Percentiles rank a stretch among this genome's conserved stretches.
phyloP scores from a whole-genome alignment of 176 grass and related monocot genomes.

The Juncus effusus region DNA sequence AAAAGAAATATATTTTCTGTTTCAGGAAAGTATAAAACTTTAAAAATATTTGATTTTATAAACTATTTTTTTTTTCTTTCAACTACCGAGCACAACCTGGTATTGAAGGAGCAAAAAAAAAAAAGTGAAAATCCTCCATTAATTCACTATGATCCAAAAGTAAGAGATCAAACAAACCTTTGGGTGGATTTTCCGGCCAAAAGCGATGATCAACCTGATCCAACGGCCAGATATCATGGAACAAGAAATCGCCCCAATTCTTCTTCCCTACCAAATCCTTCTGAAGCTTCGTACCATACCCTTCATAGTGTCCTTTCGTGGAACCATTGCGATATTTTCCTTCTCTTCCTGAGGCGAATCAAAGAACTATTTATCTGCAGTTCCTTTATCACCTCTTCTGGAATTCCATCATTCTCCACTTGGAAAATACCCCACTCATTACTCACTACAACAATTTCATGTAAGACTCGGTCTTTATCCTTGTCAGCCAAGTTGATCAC shows the following conservation, averaged over 20 bases:
- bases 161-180: slow-evolving; percentile 16
- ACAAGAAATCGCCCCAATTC: slow-evolving; percentile 79
- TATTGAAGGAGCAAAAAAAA: too few relatives aligned
- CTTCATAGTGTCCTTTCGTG: slow-evolving; percentile 40
- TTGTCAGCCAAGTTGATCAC: slow-evolving; percentile 49
- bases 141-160: too few relatives aligned
- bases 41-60: too few relatives aligned
- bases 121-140: too few relatives aligned
- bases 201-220: slow-evolving; percentile 32
- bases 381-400: slow-evolving; percentile 26
- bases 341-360: slow-evolving; percentile 64
- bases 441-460: slow-evolving; percentile 34
- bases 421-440: slow-evolving; percentile 72
- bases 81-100: too few relatives aligned
- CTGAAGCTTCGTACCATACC: slow-evolving; percentile 42
- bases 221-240: slow-evolving; percentile 60
- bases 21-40: background rate
- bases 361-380: slow-evolving; percentile 68
- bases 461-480: background rate
- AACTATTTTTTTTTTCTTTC: too few relatives aligned
- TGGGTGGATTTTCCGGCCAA: slow-evolving; percentile 41
- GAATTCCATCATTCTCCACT: slow-evolving; percentile 68
- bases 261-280: background rate
- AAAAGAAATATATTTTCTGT: too few relatives aligned
- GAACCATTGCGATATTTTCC: slow-evolving; percentile 40